Evolutionary conservation across 2,329 filamentous ascomycete species (phyloP), one percentile per base, ranked within the genome.

Genomic region (Colletotrichum liriopes): DNA sequence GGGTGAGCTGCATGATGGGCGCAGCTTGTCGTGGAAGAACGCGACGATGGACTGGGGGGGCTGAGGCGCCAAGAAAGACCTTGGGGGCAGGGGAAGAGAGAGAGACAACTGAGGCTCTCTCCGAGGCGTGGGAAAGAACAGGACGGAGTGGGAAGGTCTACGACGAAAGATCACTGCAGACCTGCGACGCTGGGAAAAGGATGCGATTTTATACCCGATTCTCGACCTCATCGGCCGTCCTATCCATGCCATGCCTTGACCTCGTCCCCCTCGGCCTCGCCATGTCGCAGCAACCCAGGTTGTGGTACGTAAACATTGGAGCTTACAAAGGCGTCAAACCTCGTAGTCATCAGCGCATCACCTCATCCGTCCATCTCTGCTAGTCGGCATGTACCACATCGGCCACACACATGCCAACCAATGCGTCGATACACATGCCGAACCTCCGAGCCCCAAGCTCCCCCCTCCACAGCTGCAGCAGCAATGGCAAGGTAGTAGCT

Each of bases 1-100:
- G 72, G 55, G 72, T 64, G 60, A 73, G 61, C 59, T 72, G 63
- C 73, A 74, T 73, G 56, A 8, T 67, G 65, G 55, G 49, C 61
- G 23, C 20, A 20, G 55, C 29, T 35, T 54, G 12, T 23, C 20
- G 43, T 45, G 35, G 23, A 45, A 16, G 59, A 23, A 51, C 62
- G 69, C 49, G 52, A 54, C 29, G 51, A 43, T 26, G 56, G n/a
- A 41, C 45, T 18, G 18, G 23, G 39, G 47, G 23, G 32, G 35
- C 16, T 20, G 2, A 3, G 20, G 32, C 58, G 59, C 69, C 70
- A 70, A 72, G 54, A 60, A 23, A 11, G n/a, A 59, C 8, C 45
- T 47, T 23, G 54, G 5, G 23, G 29, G 29, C 47, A 67, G 39
- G 55, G 45, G 16, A 26, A 14, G 26, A 23, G 11, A 35, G n/a